Percentiles rank a stretch among this genome's conserved stretches.
These are phyloP conservation scores for Rhipidocladum racemiflorum DNA, from an alignment of 176 grass and related monocot genomes.

Conservation along the genomic window DNA sequence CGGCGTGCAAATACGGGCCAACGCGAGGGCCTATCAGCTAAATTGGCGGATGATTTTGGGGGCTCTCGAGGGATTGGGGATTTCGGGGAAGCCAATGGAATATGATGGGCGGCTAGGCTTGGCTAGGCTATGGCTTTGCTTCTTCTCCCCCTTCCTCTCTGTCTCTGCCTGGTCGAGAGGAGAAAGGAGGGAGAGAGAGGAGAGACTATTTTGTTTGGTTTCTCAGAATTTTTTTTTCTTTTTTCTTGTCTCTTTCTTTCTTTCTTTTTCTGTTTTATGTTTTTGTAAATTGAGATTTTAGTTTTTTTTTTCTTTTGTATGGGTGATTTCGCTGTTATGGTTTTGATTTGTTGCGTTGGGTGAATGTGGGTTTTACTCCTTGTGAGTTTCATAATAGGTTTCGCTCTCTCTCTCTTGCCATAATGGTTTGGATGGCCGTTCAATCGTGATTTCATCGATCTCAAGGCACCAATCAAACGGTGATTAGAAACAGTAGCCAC, in stretches of 20 bases:
- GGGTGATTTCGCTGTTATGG: neutral
- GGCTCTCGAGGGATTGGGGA: slow-evolving; percentile 12
- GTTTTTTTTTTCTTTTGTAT: neutral
- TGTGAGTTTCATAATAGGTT: too few relatives aligned
- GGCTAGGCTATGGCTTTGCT: neutral
- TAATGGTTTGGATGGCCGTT: neutral
- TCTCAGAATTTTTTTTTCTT: too few relatives aligned
- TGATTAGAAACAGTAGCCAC: neutral
- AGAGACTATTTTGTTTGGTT: slow-evolving; percentile 15
- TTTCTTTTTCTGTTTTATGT: neutral
- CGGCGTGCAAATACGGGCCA: slow-evolving; percentile 32
- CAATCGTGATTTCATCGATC: neutral
- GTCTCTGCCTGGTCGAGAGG: neutral
- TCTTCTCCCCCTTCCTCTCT: slow-evolving; percentile 16
- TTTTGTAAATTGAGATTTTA: neutral
- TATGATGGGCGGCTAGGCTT: neutral
- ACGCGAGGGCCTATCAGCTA: slow-evolving; percentile 25
- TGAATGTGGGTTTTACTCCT: neutral
- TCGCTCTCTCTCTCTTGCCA: too few relatives aligned
- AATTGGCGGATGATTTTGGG: slow-evolving; percentile 26
- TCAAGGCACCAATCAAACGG: neutral
- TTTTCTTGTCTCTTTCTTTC: neutral
- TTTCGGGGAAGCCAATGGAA: neutral
- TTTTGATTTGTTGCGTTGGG: neutral
- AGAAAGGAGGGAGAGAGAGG: neutral